Evolutionary conservation across 768 basidiomycete genomes (phyloP), one percentile per base, ranked within the genome.

Genomic region (Boletus edulis): DNA sequence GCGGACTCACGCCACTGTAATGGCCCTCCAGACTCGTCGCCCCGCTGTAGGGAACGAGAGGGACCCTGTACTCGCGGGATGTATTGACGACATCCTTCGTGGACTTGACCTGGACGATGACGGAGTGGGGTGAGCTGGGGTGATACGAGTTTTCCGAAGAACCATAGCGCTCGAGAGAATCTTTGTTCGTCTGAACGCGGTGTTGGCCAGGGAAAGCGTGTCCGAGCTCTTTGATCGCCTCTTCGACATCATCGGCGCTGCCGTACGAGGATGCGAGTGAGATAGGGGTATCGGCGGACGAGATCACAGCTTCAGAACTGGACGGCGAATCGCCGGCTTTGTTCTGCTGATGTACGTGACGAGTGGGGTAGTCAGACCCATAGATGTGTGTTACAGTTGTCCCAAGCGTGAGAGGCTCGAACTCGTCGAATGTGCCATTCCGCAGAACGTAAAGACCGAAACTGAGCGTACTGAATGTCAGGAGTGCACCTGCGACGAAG

Each of bases 1-100:
- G 4, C 10, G 22, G 12, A 70, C 78, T 53, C 54, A 90, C 89
- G 29, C 88, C 89, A 46, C 82, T 82, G 57, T 87, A 91, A 72
- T 96, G 91, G 0, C 92, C 92, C 67, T 96, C 94, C 13, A 95
- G 76, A 63, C 86, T 87, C 0, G 92, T 96, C 12, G 89, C 93
- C 2, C 92, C 94, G 45, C 87, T 85, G 63, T 87, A 94, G 3
- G 92, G 83, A 15, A 83, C 83, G 27, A 96, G 78, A 3, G 94
- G 94, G 34, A 96, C 76, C 46, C 76, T 76, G 67, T 84, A 87
- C 66, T 85, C 84, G 43, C 81, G 76, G 1, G 94, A 85, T 40
- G 93, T 81, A 54, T 88, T 81, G 55, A 97, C 86, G 3, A 97
- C 91, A 65, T 97, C 94, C 51, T 86, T 83, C 0, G 94, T 96